A percentile compares a stretch with the other conserved stretches of the same genome.
Evolutionary conservation across 1,284 basidiomycete species (phyloP).

Genomic region (Sphaerobolus stellatus): DNA sequence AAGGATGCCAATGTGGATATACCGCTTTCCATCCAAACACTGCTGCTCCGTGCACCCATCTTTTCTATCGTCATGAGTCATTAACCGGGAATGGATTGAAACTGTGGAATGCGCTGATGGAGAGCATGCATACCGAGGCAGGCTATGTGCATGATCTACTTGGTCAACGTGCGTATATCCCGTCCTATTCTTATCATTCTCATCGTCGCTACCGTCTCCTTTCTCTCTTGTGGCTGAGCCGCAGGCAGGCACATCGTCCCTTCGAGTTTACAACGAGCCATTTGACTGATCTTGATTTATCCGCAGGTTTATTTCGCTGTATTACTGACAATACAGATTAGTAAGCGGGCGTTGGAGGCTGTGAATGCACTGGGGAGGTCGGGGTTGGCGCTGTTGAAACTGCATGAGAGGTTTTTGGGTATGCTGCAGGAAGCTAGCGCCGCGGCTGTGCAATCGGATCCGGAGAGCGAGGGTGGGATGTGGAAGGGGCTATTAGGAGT

Average conservation of each 20-base stretch:
- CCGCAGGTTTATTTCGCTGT: conserved; percentile 32
- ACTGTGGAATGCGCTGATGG: conserved; percentile 68
- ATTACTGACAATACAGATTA: conserved; percentile 30
- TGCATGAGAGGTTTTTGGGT: conserved; percentile 71
- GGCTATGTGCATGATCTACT: conserved; percentile 77
- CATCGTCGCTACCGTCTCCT: neutral
- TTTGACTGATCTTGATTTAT: neutral
- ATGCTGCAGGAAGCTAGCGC: conserved; percentile 58
- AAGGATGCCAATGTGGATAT: too few species aligned
- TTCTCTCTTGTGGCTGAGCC: conserved; percentile 16
- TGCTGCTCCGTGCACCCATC: too few species aligned
- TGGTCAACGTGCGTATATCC: conserved; percentile 62
- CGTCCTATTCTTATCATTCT: neutral
- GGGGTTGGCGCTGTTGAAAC: conserved; percentile 65
- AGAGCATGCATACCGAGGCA: conserved; percentile 81
- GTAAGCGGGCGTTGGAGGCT: conserved; percentile 50
- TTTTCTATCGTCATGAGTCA: too few species aligned
- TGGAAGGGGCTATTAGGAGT: conserved; percentile 55
- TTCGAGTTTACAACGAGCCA: too few species aligned
- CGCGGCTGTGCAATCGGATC: conserved; percentile 45
- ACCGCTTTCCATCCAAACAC: too few species aligned
- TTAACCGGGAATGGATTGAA: conserved; percentile 22
- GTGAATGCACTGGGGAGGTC: conserved; percentile 66
- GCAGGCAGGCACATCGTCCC: too few species aligned
- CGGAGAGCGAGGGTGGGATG: conserved; percentile 18